Percentiles rank a stretch among this genome's conserved stretches.
Conservation (phyloP, 1,284 basidiomycete species). For the Rhodotorula sp. region DNA sequence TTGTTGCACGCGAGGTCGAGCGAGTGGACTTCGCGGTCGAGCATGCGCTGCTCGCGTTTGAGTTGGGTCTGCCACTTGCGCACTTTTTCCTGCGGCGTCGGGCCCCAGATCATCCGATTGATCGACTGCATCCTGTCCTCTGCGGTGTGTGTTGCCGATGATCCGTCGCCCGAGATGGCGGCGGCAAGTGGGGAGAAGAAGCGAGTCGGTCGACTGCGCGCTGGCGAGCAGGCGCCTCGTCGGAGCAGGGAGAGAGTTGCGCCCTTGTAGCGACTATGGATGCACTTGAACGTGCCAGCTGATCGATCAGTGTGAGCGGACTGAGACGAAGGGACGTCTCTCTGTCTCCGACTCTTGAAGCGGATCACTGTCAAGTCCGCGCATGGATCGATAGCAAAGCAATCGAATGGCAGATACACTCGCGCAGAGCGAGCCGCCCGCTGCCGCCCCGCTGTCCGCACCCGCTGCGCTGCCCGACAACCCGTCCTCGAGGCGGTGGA, state of each 20-base stretch:
- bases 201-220: too few species aligned
- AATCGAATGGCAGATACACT: background rate
- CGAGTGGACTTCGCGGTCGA: conserved; percentile 92
- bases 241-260: background rate
- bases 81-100: conserved; percentile 87
- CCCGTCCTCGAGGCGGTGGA: conserved; percentile 43
- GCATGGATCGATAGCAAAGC: background rate
- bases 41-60: conserved; percentile 69
- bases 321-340: too few species aligned
- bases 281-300: too few species aligned
- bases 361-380: too few species aligned
- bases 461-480: background rate
- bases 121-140: conserved; percentile 69
- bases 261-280: background rate
- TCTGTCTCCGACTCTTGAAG: background rate
- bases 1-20: conserved; percentile 80
- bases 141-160: background rate
- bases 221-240: background rate
- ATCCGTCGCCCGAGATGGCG: background rate
- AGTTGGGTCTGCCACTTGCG: conserved; percentile 83
- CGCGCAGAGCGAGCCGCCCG: background rate
- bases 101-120: conserved; percentile 89
- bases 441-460: background rate
- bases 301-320: too few species aligned
- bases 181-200: background rate